Conservation (phyloP, 306 rosid species). For the Purshia tridentata region DNA sequence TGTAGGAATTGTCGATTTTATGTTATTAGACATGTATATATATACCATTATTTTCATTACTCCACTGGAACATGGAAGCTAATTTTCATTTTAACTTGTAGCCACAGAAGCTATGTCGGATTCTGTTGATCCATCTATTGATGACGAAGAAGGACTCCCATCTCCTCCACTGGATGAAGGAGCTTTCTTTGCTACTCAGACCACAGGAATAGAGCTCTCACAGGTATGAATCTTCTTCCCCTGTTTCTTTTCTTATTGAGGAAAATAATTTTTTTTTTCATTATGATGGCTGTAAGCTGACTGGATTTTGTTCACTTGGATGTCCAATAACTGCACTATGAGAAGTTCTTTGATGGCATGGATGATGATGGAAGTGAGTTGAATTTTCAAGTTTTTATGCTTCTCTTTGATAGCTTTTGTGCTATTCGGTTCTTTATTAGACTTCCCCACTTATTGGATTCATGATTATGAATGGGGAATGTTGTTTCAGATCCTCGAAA, state of each 20-base stretch:
- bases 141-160: constrained; percentile 84
- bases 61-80: neutral
- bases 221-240: constrained; percentile 44
- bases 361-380: constrained; percentile 97
- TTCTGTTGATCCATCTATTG: constrained; percentile 57
- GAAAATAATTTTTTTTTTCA: neutral
- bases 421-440: constrained; percentile 36
- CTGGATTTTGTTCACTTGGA: constrained; percentile 34
- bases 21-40: neutral
- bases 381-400: constrained; percentile 36
- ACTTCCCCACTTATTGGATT: constrained; percentile 38
- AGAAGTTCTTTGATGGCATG: constrained; percentile 96
- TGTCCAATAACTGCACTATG: constrained; percentile 26
- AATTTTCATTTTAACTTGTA: constrained; percentile 22
- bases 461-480: constrained; percentile 36
- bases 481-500: constrained; percentile 84
- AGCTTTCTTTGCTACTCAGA: constrained; percentile 57
- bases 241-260: constrained; percentile 2
- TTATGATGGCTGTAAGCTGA: constrained; percentile 40
- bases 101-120: constrained; percentile 72
- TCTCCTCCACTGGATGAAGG: constrained; percentile 92
- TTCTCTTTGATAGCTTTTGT: constrained; percentile 34
- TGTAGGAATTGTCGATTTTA: constrained; percentile 29
- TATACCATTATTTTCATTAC: neutral
- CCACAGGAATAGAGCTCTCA: constrained; percentile 76